Base-by-base conservation (phyloP, 352 stramenopile genomes). In the Phytophthora litchii region DNA sequence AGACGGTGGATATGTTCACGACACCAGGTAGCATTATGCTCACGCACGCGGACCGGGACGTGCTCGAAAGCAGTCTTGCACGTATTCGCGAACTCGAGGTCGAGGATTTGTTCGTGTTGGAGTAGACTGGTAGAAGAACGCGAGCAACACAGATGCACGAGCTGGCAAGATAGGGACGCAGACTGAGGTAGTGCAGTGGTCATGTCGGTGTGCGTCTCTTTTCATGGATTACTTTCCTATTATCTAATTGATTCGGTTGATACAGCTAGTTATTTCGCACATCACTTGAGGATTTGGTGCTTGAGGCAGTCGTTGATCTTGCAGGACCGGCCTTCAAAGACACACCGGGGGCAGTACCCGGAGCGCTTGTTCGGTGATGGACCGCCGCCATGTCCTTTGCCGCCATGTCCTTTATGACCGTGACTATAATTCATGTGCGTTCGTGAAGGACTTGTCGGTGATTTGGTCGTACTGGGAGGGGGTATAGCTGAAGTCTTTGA, bases 1-100 rank as follows among this genome's bases (percentile, higher is more conserved):
- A 88, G 55, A 99, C 96, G 3, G 83, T 97, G 41, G 93, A 98
- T 57, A 98, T 98, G 83, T 95, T 95, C 69, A 97, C 89, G 50
- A 97, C 97, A 44, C 90, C 89, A 5, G 96, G 96, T 35, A 98
- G 94, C 79, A 94, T 98, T 52, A 94, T 98, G 69, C 75, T 99
- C 11, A 87, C 96, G 6, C 88, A 98, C 76, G 80, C 91, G 57
- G 87, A 98, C 57, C 63, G 80, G 43, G 65, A 86, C 27, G 66
- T 92, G 54, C 89, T 99, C 4, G 70, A 92, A 48, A 60, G 60
- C 6, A 97, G 97, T 65, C 89, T 98, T 62, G 56, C 85, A 36
- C 80, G 91, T 53, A 96, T 98, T 56, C 88, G 97, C 23, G 86
- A 95, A 47, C 73, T 96, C 6, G 86, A 94, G 37, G 23, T 89